Base-by-base conservation (phyloP, 2,329 filamentous ascomycete genomes). In the Trichoderma sp. region DNA sequence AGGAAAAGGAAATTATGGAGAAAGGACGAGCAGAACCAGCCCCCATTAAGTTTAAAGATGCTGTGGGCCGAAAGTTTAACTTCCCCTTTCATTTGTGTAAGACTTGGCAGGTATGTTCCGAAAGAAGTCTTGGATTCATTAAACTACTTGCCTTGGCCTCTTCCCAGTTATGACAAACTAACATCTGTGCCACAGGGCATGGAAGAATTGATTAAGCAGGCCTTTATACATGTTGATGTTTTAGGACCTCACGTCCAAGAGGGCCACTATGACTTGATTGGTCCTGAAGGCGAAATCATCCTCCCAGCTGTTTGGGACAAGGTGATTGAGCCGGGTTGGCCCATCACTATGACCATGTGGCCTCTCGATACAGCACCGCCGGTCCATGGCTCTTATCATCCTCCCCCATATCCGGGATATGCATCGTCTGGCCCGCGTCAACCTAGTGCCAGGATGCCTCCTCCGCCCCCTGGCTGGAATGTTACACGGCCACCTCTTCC, bases 41-140 rank as follows among this genome's bases (percentile, higher is more conserved):
- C 54, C 92, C 92, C 2, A 92, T 97, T 78, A 90, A 90, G 73
- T 97, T 97, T 82, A 96, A 96, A 80, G 94, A 97, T 77, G 94
- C 94, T 0, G 89, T 97, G 18, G 92, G 93, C 37, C 87, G 94
- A 73, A 97, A 96, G 79, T 97, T 96, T 78, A 96, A 89, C 80
- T 97, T 97, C 76, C 94, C 94, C 1, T 97, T 90, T 80, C 88
- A 94, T 71, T 79, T 96, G 37, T 97, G 94, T 79, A 88, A 89
- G 75, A 96, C 90, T 3, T 96, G 93, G 93, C 83, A 85, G 82
- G 92, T 94, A 87, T 77, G 88, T 86, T 66, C 16, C 24, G 51
- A 32, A 24, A 11, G 1, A 24, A 24, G 52, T 16, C n/a, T 28
- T n/a, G 3, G 21, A 18, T 8, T 7, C 37, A 24, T 7, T 49